These are phyloP conservation scores for Saraca asoca DNA, from an alignment of 331 rosid genomes.

Conservation along the genomic window DNA sequence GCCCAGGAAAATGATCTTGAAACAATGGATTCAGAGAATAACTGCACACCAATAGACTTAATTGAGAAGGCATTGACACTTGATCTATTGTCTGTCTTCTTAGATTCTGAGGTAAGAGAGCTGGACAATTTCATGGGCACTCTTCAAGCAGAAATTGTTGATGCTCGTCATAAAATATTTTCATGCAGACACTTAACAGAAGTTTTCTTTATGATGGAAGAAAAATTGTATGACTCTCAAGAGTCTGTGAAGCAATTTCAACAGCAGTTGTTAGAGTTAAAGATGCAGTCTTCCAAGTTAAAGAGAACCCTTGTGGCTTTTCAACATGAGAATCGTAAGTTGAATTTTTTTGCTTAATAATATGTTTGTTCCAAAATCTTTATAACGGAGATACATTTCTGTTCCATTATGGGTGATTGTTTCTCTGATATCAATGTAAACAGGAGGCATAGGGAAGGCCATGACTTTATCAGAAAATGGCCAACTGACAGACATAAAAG, in stretches of 20 bases:
- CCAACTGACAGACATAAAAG: constrained; percentile 41
- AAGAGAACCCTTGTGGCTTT: constrained; percentile 63
- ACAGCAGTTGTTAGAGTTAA: constrained; percentile 68
- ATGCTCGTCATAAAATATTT: constrained; percentile 63
- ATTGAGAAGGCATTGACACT: constrained; percentile 63
- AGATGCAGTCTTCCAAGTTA: constrained; percentile 72
- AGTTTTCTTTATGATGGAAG: constrained; percentile 52
- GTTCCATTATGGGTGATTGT: constrained; percentile 32
- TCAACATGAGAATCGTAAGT: constrained; percentile 60
- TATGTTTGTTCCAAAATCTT: constrained; percentile 24
- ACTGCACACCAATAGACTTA: constrained; percentile 43
- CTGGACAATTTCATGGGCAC: constrained; percentile 73
- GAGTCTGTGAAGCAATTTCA: constrained; percentile 69
- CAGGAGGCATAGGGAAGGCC: constrained; percentile 61
- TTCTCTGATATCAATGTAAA: constrained; percentile 37
- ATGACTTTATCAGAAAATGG: constrained; percentile 48
- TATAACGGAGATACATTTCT: constrained; percentile 7
- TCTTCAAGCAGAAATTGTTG: constrained; percentile 63
- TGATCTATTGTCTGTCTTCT: constrained; percentile 71
- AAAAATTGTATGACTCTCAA: constrained; percentile 69
- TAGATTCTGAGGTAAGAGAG: constrained; percentile 87
- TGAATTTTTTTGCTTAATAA: constrained; percentile 24
- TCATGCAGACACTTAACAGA: constrained; percentile 75
- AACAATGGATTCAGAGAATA: constrained; percentile 46
- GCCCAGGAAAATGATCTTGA: constrained; percentile 79